Evolutionary conservation across 805 yeast species (phyloP), one percentile per base, ranked within the genome.

Genomic region (Metschnikowia gruessii): DNA sequence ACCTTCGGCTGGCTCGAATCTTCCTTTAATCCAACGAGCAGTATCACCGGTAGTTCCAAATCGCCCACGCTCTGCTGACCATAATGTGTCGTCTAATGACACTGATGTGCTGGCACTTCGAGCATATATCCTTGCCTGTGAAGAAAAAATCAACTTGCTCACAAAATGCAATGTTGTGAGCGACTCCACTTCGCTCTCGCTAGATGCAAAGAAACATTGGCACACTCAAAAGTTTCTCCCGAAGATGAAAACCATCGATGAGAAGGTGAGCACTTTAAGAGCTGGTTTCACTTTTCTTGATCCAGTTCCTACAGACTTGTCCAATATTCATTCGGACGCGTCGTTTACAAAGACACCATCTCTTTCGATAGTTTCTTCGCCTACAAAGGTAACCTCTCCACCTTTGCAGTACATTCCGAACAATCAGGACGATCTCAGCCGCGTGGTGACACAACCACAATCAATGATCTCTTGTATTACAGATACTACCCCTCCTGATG

Each of bases 141-240:
- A 66, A 37, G 47, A 51, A n/a, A 63, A 64, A 26, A 61, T 62
- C 36, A 48, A 54, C 26, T 53, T 67, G 10, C 58, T 68, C 8
- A 48, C 59, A n/a, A 61, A 66, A 40, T 48, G 70, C 39, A 63
- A 64, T 40, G 50, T 57, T 4, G 60, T 63, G 9, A 64, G 60
- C 43, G 72, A 68, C 45, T 67, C 73, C 4, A 64, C 74, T 1
- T 62, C 72, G 6, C 60, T 69, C 10, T 68, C 74, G 4, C 50
- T 65, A 5, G 74, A 69, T 48, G 66, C 66, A 8, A 70, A 70
- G 49, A 53, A 60, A 22, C 50, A 53, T 12, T 68, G 63, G 56
- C 60, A 61, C 33, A 42, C 45, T 28, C 53, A 49, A 19, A 54
- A 54, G 32, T 67, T 61, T 43, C 51, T 52, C 13, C 72, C 74